These are phyloP conservation scores for Suillus bovinus DNA, from an alignment of 768 basidiomycete species.

Conservation along the genomic window DNA sequence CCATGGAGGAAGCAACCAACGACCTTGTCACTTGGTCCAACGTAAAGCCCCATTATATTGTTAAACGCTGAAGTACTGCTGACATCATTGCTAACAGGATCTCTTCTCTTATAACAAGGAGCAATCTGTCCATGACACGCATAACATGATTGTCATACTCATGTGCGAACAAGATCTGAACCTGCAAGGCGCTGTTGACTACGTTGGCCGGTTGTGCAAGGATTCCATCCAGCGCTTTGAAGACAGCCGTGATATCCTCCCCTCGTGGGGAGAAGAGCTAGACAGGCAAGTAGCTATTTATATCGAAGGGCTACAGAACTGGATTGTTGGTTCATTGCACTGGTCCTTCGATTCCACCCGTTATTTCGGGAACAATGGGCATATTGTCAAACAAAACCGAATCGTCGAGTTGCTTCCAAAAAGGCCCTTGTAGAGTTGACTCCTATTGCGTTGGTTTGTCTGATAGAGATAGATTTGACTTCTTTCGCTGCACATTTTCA, in stretches of 20 bases:
- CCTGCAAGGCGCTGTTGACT: slow-evolving; percentile 63
- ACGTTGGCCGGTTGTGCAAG: slow-evolving; percentile 61
- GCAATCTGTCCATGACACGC: slow-evolving; percentile 65
- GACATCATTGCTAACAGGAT: slow-evolving; percentile 43
- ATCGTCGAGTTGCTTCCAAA: slow-evolving; percentile 51
- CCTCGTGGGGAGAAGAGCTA: slow-evolving; percentile 62
- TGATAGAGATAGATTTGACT: not conserved
- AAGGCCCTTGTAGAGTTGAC: slow-evolving; percentile 21
- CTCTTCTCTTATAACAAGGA: slow-evolving; percentile 78
- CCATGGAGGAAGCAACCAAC: slow-evolving; percentile 48
- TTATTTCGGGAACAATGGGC: slow-evolving; percentile 66
- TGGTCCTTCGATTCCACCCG: slow-evolving; percentile 63
- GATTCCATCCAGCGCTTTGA: slow-evolving; percentile 55
- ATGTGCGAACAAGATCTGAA: slow-evolving; percentile 59
- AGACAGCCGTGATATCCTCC: slow-evolving; percentile 47
- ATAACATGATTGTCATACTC: slow-evolving; percentile 74
- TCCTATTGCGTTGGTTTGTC: not conserved
- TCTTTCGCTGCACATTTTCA: not conserved
- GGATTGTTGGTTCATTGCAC: slow-evolving; percentile 71
- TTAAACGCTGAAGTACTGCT: not conserved
- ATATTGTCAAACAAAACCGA: slow-evolving; percentile 32
- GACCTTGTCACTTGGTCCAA: slow-evolving; percentile 55
- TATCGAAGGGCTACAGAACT: slow-evolving; percentile 62
- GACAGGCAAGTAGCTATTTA: slow-evolving; percentile 60
- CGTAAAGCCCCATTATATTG: slow-evolving; percentile 23